Evolutionary conservation across 2,329 filamentous ascomycete species (phyloP).

Genomic region (Xylaria sp.): DNA sequence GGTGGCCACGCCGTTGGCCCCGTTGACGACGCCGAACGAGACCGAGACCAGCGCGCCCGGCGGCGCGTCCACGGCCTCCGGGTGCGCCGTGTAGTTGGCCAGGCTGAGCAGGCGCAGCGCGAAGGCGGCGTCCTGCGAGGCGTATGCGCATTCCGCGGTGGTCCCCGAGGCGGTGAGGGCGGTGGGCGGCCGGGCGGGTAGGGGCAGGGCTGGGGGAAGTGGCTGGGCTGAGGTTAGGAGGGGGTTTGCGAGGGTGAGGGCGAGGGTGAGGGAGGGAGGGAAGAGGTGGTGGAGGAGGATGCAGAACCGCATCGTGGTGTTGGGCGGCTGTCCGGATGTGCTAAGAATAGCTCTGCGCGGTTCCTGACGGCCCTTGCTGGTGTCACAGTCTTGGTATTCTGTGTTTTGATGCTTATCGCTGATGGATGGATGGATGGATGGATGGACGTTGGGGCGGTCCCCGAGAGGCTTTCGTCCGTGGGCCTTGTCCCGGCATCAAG

Average conservation of each 20-base stretch:
- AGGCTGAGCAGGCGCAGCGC: conserved; percentile 19
- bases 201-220: neutral
- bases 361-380: too few species aligned
- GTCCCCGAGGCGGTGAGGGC: conserved; percentile 7
- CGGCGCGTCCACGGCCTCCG: conserved; percentile 20
- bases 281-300: too few species aligned
- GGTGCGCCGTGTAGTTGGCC: conserved; percentile 28
- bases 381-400: too few species aligned
- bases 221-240: neutral
- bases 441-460: neutral
- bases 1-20: conserved; percentile 24
- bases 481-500: neutral
- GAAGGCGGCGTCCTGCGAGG: conserved; percentile 6
- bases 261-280: neutral
- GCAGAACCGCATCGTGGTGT: neutral
- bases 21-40: conserved; percentile 26
- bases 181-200: conserved; percentile 1
- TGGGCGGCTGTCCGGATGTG: too few species aligned
- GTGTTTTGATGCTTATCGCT: too few species aligned
- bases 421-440: too few species aligned
- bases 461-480: neutral
- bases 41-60: conserved; percentile 25
- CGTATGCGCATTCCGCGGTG: conserved; percentile 14
- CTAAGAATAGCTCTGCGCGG: neutral
- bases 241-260: neutral